Evolutionary conservation across 1,284 basidiomycete species (phyloP).

Genomic region (Trichosporon faecale): DNA sequence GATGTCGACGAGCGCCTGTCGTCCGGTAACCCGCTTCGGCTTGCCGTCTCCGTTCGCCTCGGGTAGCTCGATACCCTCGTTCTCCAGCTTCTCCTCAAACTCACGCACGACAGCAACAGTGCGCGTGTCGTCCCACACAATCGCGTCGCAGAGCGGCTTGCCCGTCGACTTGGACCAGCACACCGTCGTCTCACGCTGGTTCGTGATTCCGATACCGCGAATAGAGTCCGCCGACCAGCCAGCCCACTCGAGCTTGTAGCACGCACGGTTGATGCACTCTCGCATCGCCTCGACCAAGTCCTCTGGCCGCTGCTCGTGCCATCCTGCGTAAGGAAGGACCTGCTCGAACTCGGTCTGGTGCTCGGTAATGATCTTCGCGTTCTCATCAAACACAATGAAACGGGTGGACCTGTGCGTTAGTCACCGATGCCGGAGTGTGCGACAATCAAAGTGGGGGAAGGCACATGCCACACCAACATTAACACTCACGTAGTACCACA

Average conservation of each 20-base stretch:
- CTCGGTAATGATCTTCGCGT: slow-evolving; percentile 81
- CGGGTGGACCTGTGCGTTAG: slow-evolving; percentile 70
- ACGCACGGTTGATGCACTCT: slow-evolving; percentile 70
- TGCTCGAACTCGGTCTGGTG: slow-evolving; percentile 88
- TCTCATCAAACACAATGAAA: slow-evolving; percentile 88
- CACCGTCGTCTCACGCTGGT: slow-evolving; percentile 94
- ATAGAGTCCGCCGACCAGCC: slow-evolving; percentile 74
- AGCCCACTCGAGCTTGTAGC: slow-evolving; percentile 67
- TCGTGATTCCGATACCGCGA: slow-evolving; percentile 96
- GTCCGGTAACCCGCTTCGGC: slow-evolving; percentile 56
- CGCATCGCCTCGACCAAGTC: slow-evolving; percentile 79
- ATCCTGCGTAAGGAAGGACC: slow-evolving; percentile 84
- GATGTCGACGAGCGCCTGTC: slow-evolving; percentile 46
- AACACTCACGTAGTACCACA: slow-evolving; percentile 82
- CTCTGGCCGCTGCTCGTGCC: slow-evolving; percentile 92
- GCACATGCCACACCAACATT: neutral
- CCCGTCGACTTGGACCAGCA: slow-evolving; percentile 90
- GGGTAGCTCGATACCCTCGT: slow-evolving; percentile 69
- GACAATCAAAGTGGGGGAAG: neutral
- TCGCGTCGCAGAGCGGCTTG: slow-evolving; percentile 79
- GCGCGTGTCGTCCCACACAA: slow-evolving; percentile 94
- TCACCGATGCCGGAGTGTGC: neutral
- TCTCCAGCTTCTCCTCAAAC: slow-evolving; percentile 68
- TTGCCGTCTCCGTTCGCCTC: slow-evolving; percentile 17
- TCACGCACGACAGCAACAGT: slow-evolving; percentile 79